A percentile compares a stretch with the other conserved stretches of the same genome.
phyloP scores from a whole-genome alignment of 2,329 filamentous ascomycete genomes.

The Fusarium proliferatum region DNA sequence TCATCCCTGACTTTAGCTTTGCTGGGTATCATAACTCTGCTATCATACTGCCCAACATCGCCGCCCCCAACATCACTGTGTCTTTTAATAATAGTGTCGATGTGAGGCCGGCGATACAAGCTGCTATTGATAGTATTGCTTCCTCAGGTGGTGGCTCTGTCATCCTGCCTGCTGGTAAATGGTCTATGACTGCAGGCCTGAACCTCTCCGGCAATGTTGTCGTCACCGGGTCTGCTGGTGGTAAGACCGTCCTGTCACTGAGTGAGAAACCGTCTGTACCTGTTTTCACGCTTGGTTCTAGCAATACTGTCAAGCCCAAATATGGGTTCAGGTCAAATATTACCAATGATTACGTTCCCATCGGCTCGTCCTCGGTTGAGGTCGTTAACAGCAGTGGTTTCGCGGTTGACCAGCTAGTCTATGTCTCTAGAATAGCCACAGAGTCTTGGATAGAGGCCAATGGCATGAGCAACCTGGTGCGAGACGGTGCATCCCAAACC shows the following conservation, averaged over 20 bases:
- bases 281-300: constrained; percentile 28
- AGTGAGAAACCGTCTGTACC: neutral
- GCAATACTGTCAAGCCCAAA: neutral
- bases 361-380: constrained; percentile 16
- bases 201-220: constrained; percentile 7
- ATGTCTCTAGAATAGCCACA: constrained; percentile 19
- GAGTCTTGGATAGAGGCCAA: constrained; percentile 28
- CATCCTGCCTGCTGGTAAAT: constrained; percentile 12
- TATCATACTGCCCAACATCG: constrained; percentile 6
- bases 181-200: constrained; percentile 20
- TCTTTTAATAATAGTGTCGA: neutral
- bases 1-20: constrained; percentile 39
- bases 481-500: constrained; percentile 22
- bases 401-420: constrained; percentile 20
- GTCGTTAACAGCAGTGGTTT: constrained; percentile 3
- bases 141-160: constrained; percentile 27
- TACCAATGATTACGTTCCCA: constrained; percentile 30
- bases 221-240: neutral
- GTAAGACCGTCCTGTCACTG: constrained; percentile 8
- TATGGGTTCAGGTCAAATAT: constrained; percentile 21
- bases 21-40: constrained; percentile 36
- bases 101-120: constrained; percentile 19
- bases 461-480: constrained; percentile 27
- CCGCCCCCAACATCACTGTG: neutral
- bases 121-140: constrained; percentile 24